phyloP scores from a whole-genome alignment of 208 protist genomes.

The Leishmania tropica region DNA sequence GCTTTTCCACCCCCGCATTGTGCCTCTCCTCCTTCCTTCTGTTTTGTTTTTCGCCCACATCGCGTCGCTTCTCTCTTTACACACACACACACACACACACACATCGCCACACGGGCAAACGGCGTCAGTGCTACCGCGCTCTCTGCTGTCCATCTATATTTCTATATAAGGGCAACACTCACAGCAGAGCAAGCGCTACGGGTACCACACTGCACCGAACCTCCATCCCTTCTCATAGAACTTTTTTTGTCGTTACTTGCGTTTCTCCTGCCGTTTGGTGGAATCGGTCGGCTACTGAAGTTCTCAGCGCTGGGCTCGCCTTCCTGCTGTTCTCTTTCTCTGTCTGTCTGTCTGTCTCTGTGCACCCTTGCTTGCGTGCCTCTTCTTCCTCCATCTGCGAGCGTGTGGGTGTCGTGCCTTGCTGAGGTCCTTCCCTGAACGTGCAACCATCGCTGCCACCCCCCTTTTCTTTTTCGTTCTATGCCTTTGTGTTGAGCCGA shows the following conservation, averaged over 20 bases:
- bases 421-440: background rate
- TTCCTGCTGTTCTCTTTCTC: background rate
- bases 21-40: conserved; percentile 2
- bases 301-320: background rate
- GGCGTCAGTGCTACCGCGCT: background rate
- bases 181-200: background rate
- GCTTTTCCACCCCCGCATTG: background rate
- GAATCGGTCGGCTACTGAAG: background rate
- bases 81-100: background rate
- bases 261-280: background rate
- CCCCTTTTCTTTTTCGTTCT: background rate
- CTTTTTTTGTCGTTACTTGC: background rate
- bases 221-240: background rate
- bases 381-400: background rate
- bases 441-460: background rate
- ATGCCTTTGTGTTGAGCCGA: background rate
- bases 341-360: background rate
- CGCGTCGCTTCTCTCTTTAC: background rate
- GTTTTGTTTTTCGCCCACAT: background rate
- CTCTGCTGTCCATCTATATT: background rate
- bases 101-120: background rate
- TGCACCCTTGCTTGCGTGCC: background rate
- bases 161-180: background rate
- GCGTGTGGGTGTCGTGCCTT: background rate
- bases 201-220: background rate